Evolutionary conservation across 371 early-diverging fungal species (phyloP), one percentile per base, ranked within the genome.

Genomic region (Mortierella sp.): DNA sequence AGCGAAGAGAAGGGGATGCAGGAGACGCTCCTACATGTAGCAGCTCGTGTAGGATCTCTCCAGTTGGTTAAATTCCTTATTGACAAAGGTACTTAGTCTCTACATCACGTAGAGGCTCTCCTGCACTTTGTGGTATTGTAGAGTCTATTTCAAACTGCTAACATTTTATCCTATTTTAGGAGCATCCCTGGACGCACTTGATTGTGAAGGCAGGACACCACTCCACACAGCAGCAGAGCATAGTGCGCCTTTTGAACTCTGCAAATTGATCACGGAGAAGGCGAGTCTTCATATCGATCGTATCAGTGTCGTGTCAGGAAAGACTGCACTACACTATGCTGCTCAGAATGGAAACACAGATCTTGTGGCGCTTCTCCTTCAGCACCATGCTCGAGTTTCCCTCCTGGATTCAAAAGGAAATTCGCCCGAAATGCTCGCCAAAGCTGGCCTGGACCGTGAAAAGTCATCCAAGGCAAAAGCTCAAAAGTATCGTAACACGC

Each of bases 11-110:
- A 48, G 23, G 76, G 76, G 6, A 29, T 57, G 3, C 63, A 68
- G 43, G 81, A 81, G 30, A 72, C 81, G 5, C 83, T 59, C 69
- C 84, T 60, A 76, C 85, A 29, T 83, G 81, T 48, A 76, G 81
- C 81, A 85, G 88, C 68, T 89, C 94, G 52, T 89, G 84, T 74
- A 86, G 89, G 46, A 90, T 88, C 59, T 87, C 84, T 51, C 81
- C 80, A 23, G 85, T 92, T 66, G 84, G 77, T 16, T 66, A 66
- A 62, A 84, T 81, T 68, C 51, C 56, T 81, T 44, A 69, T 81
- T 11, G 37, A 21, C 52, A 64, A 65, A 65, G 72, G 73, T 60
- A 67, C 14, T 53, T 23, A 5, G 37, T 37, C 37, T 5, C 9
- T 37, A 37, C 37, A 9, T 37, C 9, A 37, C n/a, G 37, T 9